Base-by-base conservation (phyloP, 2,329 filamentous ascomycete species). In the Zasmidium cellare region DNA sequence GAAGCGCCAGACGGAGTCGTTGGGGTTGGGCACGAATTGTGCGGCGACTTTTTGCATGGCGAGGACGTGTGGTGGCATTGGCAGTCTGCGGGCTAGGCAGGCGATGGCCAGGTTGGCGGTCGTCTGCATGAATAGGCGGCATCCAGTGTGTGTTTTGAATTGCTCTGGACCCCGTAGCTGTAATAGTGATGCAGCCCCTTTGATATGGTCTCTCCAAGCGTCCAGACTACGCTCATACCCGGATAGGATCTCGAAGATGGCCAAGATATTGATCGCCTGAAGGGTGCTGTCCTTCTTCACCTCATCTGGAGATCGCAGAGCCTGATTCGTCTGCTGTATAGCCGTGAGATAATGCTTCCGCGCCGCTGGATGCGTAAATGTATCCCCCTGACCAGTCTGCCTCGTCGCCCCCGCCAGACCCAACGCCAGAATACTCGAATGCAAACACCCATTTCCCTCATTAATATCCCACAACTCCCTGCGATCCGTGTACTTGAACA, bases 241-340 rank as follows among this genome's bases (percentile, higher is more conserved):
- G 82, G 92, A 28, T 73, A 82, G 44, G 81, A 85, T 65, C 85
- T 92, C 60, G 87, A 91, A 59, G 75, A 68, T 9, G 84, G 85
- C 0, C 78, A 78, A 46, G 75, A 78, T 0, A 88, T 90, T 62
- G 83, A 89, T 53, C 1, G 59, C 59, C 9, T 58, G 46, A 16
- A 61, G 44, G 7, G 59, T 58, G 44, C 59, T 58, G 38, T 61
- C 59, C 22, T 50, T 18, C 18, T 49, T 58, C 25, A 51, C 56
- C 9, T 56, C 56, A 11, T 53, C 49, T 9, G 53, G 53, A 20
- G 54, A 55, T 35, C 50, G 56, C 2, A 61, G 46, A 7, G 59
- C 59, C 23, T 31, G 46, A 35, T 61, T 61, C 19, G 51, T 58
- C 9, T 49, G 47, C 23, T 56, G 56, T 18, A 61, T 55, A 6